phyloP scores from a whole-genome alignment of 2,329 filamentous ascomycete species.

The Apiospora pterosperma region DNA sequence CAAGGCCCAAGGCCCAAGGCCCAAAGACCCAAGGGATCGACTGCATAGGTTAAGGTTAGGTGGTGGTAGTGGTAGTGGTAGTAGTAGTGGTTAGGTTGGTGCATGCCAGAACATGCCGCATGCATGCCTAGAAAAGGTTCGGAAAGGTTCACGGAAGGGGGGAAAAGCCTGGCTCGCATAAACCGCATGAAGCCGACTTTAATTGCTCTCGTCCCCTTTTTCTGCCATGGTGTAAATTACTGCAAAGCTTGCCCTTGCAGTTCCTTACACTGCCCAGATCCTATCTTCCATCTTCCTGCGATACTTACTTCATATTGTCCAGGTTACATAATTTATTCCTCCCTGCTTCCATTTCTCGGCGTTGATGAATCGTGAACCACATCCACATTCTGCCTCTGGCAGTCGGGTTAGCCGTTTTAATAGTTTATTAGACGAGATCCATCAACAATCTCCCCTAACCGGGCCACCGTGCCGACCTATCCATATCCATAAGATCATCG shows the following conservation, averaged over 20 bases:
- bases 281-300: not conserved
- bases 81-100: not conserved
- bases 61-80: too few relatives aligned
- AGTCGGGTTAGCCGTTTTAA: too few relatives aligned
- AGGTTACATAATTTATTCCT: not conserved
- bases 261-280: not conserved
- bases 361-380: not conserved
- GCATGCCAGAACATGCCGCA: not conserved
- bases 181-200: not conserved
- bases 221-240: not conserved
- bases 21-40: not conserved
- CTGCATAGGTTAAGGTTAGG: too few relatives aligned
- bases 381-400: not conserved
- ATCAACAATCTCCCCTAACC: conserved; percentile 2
- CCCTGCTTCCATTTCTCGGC: not conserved
- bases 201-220: not conserved
- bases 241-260: not conserved
- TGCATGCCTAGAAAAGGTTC: not conserved
- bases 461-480: not conserved
- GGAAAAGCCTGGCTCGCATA: not conserved
- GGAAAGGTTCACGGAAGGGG: not conserved
- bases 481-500: not conserved
- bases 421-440: not conserved
- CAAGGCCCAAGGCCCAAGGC: too few relatives aligned
- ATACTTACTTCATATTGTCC: not conserved